These are phyloP conservation scores for Torulaspora pretoriensis DNA, from an alignment of 1,139 yeast species.

Conservation along the genomic window DNA sequence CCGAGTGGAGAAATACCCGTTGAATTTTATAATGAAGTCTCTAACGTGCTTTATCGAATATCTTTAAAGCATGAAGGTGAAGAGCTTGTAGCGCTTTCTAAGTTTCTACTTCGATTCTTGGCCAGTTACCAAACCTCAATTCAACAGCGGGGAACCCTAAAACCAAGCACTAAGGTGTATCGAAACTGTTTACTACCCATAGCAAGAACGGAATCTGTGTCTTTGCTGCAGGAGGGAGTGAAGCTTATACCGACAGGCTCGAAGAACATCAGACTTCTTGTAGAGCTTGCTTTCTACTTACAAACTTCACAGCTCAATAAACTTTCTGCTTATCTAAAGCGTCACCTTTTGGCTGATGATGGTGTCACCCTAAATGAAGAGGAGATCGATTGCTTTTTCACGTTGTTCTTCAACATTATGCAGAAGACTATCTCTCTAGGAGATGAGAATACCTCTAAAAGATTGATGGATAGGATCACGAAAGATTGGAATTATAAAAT, in stretches of 20 bases:
- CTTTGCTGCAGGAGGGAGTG: constrained; percentile 11
- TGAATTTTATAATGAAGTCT: constrained; percentile 27
- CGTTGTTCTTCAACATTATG: constrained; percentile 15
- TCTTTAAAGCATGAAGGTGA: constrained; percentile 8
- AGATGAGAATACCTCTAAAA: constrained; percentile 13
- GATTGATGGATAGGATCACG: constrained; percentile 8
- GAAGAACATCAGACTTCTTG: constrained; percentile 9
- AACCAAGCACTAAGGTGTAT: constrained; percentile 14
- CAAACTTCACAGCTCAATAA: constrained; percentile 20
- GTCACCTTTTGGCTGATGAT: background rate
- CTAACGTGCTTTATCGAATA: constrained; percentile 23
- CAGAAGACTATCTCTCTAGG: constrained; percentile 10
- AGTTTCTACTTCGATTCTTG: constrained; percentile 19
- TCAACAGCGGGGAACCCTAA: constrained; percentile 1
- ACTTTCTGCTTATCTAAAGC: constrained; percentile 12
- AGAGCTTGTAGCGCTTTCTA: constrained; percentile 19
- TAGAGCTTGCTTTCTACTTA: constrained; percentile 19
- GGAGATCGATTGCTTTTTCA: constrained; percentile 12
- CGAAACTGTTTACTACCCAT: constrained; percentile 18
- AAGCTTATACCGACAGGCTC: constrained; percentile 4
- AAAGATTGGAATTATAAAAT: constrained; percentile 12
- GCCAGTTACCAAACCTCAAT: constrained; percentile 11
- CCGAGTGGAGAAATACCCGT: constrained; percentile 15
- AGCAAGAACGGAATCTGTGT: constrained; percentile 19
- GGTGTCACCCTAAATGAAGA: background rate